Evolutionary conservation across 2,329 filamentous ascomycete genomes (phyloP), one percentile per base, ranked within the genome.

Genomic region (Exophiala mesophila): DNA sequence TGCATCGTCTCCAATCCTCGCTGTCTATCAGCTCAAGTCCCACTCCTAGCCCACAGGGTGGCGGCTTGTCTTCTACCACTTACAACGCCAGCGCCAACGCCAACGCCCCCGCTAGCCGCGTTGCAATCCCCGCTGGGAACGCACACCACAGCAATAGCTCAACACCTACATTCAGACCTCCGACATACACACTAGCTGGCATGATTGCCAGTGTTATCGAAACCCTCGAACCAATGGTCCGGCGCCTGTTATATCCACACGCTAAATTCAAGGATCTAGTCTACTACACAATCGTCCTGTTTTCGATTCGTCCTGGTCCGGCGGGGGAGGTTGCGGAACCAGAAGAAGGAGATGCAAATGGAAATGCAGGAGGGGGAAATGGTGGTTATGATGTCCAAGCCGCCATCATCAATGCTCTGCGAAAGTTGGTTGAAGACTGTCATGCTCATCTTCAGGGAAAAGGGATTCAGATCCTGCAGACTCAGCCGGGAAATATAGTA

Each of bases 251-350:
- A 10, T 41, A 47, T n/a, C 38, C 36, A 2, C 49, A 47, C 13
- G 44, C 46, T 30, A 49, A 47, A 17, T 20, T 55, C 28, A 53
- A 47, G 28, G 49, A 55, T 21, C 35, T 55, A 8, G 41, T 50
- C n/a, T 54, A 49, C 29, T 51, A 47, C 33, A 47, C 36, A 33
- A 45, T 50, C 28, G 47, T 55, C 10, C 31, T 54, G 15, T 36
- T 32, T 15, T 53, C 50, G 13, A n/a, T n/a, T n/a, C n/a, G n/a
- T n/a, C n/a, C n/a, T n/a, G n/a, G n/a, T n/a, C n/a, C n/a, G n/a
- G n/a, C n/a, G n/a, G n/a, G n/a, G n/a, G n/a, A n/a, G n/a, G n/a
- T n/a, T n/a, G n/a, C n/a, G n/a, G n/a, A n/a, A n/a, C n/a, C n/a
- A n/a, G n/a, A n/a, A n/a, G n/a, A n/a, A n/a, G n/a, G n/a, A n/a